Base-by-base conservation (phyloP, 768 basidiomycete genomes). In the Auriscalpium microsporum region DNA sequence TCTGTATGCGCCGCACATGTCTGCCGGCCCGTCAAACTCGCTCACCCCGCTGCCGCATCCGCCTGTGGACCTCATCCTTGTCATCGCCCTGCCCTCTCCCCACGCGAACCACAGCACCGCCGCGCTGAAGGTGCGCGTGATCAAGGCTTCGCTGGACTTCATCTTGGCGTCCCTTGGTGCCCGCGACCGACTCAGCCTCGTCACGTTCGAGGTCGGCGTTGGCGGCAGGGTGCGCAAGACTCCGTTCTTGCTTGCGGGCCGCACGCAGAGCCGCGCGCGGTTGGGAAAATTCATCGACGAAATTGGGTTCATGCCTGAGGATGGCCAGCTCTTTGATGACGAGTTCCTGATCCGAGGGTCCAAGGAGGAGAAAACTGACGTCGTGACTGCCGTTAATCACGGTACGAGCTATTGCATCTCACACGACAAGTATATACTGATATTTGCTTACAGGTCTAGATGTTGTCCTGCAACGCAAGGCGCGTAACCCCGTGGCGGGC, bases 371-470 rank as follows among this genome's bases (percentile, higher is more conserved):
- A 90, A 94, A 71, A 91, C 91, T 28, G 95, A 96, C 68, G 95
- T 99, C 16, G 93, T 98, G 21, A 95, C 94, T 10, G 96, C 94
- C n/a, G 91, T 97, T 55, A 99, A 99, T 68, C 87, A 95, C 64
- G 92, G 90, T 86, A 52, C 50, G 73, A 57, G 34, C 47, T 45
- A 28, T 3, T 28, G 1, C 5, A 28, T 7, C 28, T 28, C 28
- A 28, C 23, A 28, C 28, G 28, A 28, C 28, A 28, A 28, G 2
- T 28, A 28, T 4, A 3, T 19, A 28, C n/a, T 7, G 7, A 4
- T 38, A 16, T 16, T 51, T 55, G 16, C 51, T 8, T 53, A 17
- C 45, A 53, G 51, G 57, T 45, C 53, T 98, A 35, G 96, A 99
- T 68, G 84, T 95, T 17, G 89, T 98, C 8, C 72, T 99, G 35